These are phyloP conservation scores for Claviceps pazoutovae DNA, from an alignment of 2,329 filamentous ascomycete genomes.

Conservation along the genomic window DNA sequence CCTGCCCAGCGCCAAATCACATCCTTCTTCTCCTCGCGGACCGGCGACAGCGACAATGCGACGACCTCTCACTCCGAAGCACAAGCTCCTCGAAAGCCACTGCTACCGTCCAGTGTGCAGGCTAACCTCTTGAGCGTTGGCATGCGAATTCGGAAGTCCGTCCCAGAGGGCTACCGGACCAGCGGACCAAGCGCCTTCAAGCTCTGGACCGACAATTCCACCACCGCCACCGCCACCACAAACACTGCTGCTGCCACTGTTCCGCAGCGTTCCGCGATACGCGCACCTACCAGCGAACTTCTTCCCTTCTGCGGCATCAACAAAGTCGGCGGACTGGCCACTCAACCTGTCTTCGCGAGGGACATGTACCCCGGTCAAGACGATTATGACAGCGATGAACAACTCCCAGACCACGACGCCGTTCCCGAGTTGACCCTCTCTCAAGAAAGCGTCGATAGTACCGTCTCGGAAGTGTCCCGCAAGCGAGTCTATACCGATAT, in stretches of 20 bases:
- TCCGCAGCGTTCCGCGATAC: conserved; percentile 7
- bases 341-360: conserved; percentile 34
- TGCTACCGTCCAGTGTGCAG: conserved; percentile 54
- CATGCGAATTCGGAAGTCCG: conserved; percentile 86
- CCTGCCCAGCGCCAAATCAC: conserved; percentile 49
- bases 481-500: conserved; percentile 36
- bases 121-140: conserved; percentile 79
- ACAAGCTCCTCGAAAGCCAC: conserved; percentile 23
- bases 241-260: neutral
- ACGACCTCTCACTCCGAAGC: conserved; percentile 7
- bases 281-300: conserved; percentile 42
- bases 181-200: conserved; percentile 33
- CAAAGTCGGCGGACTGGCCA: conserved; percentile 54
- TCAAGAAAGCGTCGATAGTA: conserved; percentile 36
- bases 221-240: neutral
- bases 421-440: conserved; percentile 39
- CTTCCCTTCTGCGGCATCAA: conserved; percentile 70
- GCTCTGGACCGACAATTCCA: conserved; percentile 30
- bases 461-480: conserved; percentile 17
- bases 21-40: conserved; percentile 37
- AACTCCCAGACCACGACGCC: conserved; percentile 21
- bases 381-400: conserved; percentile 14
- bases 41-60: conserved; percentile 18
- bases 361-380: conserved; percentile 9
- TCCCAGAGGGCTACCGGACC: conserved; percentile 90